A percentile compares a stretch with the other conserved stretches of the same genome.
phyloP scores from a whole-genome alignment of 441 rosid genomes.

The Erodium moschatum region DNA sequence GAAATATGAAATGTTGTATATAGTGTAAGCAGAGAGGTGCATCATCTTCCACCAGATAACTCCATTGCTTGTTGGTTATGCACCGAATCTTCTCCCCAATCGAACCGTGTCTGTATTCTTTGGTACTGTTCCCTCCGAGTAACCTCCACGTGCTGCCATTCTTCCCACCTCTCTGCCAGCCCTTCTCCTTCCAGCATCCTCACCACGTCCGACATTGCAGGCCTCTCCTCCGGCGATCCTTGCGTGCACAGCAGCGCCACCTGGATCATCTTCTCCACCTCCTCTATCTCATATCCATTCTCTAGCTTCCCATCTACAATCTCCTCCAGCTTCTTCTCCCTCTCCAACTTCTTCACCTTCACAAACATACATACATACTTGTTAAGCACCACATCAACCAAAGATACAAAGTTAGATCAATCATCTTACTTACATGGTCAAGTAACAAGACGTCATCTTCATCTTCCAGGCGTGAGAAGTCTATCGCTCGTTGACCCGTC shows the following conservation, averaged over 20 bases:
- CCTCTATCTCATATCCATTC: constrained; percentile 51
- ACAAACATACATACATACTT: neutral
- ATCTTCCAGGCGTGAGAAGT: constrained; percentile 54
- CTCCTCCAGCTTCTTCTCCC: constrained; percentile 68
- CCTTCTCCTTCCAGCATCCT: constrained; percentile 97
- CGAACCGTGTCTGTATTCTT: neutral
- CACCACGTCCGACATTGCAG: constrained; percentile 86
- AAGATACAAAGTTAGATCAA: neutral
- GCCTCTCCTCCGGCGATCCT: constrained; percentile 64
- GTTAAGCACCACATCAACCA: too few relatives aligned
- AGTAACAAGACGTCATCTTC: constrained; percentile 76
- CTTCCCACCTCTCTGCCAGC: constrained; percentile 88
- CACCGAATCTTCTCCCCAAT: constrained; percentile 1
- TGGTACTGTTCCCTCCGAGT: neutral
- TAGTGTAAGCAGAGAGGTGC: neutral
- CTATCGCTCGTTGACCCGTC: constrained; percentile 68
- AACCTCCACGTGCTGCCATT: constrained; percentile 54
- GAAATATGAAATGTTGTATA: neutral
- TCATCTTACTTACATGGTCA: constrained; percentile 40
- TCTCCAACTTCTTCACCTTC: constrained; percentile 70
- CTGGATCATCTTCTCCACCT: constrained; percentile 76
- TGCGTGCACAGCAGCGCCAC: constrained; percentile 80
- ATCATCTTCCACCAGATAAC: neutral
- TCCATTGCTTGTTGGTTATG: neutral
- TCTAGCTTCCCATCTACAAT: constrained; percentile 74